Conservation (phyloP, 768 basidiomycete species). For the Psilocybe subaeruginosa region DNA sequence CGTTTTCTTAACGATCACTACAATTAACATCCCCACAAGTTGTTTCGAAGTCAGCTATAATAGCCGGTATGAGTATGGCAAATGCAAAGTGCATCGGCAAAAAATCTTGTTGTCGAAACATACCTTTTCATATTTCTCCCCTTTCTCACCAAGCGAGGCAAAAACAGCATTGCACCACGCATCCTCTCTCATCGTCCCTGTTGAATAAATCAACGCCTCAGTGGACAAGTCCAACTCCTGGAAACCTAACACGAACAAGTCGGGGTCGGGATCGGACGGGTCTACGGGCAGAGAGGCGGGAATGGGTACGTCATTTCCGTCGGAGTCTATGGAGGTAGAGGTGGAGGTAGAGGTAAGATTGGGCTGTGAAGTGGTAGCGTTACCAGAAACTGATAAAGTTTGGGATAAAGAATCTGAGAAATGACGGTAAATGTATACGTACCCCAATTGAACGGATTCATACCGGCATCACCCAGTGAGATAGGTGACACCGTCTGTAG, state of each 20-base stretch:
- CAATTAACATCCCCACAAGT: conserved; percentile 82
- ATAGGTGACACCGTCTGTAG: conserved; percentile 38
- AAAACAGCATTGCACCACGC: conserved; percentile 71
- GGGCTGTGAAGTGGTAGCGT: not conserved
- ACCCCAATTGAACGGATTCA: conserved; percentile 30
- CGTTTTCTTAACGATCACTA: conserved; percentile 64
- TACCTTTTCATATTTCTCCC: conserved; percentile 69
- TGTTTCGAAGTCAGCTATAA: conserved; percentile 71
- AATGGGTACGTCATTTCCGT: not conserved
- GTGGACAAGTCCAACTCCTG: conserved; percentile 83
- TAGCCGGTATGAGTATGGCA: not conserved
- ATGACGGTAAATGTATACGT: not conserved
- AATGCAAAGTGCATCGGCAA: not conserved
- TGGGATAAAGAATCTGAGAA: not conserved
- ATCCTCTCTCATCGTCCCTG: conserved; percentile 65
- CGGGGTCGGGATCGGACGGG: conserved; percentile 47
- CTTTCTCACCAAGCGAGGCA: conserved; percentile 72
- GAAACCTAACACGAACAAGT: conserved; percentile 75
- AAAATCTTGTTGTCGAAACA: not conserved
- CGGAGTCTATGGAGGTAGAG: not conserved
- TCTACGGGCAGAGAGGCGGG: conserved; percentile 23
- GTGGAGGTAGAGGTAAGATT: not conserved
- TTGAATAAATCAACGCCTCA: conserved; percentile 75
- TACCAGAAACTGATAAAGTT: not conserved
- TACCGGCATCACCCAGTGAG: conserved; percentile 30